Base-by-base conservation (phyloP, 2,329 filamentous ascomycete species). In the Diaporthe caulivora region DNA sequence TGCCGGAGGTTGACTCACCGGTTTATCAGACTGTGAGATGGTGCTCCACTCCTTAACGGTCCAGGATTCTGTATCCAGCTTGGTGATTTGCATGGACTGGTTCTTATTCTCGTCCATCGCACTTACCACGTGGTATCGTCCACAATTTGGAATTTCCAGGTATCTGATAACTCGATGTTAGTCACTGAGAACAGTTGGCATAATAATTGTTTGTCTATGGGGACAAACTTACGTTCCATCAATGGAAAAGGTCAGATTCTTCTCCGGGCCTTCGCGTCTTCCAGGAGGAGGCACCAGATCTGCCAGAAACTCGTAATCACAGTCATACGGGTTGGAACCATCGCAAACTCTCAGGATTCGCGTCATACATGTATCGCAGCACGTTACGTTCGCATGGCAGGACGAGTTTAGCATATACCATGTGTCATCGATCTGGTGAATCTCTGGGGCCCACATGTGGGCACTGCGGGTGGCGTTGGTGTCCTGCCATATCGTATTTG, bases 341-440 rank as follows among this genome's bases (percentile, higher is more conserved):
- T 71, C 26, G 4, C 69, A 71, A 0, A 55, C 69, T 26, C 26
- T 42, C 2, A 71, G 17, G 4, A 71, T 49, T 1, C 69, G 62
- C 17, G 75, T 74, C 18, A 62, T 69, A 47, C 75, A 76, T 51
- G 68, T 74, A 13, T 74, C 71, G 26, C 71, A 75, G 71, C 75
- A 76, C 1, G 67, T 26, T 1, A 53, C 49, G 26, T 37, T 34
- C 1, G 71, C 71, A 64, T 75, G 60, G 21, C 74, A 75, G n/a
- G 70, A 72, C 0, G 76, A 77, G 71, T 77, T 76, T 69, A 77
- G 74, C 55, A 77, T 77, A 40, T 77, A 73, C 76, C 76, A 77
- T 34, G 60, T 64, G 24, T 72, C 69, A 31, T 77, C 76, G 44
- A 77, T 77, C n/a, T 74, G 75, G 34, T 77, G 76, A 3, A 77